Conservation (phyloP, 2,329 filamentous ascomycete species). For the Thermomyces lanuginosus region DNA sequence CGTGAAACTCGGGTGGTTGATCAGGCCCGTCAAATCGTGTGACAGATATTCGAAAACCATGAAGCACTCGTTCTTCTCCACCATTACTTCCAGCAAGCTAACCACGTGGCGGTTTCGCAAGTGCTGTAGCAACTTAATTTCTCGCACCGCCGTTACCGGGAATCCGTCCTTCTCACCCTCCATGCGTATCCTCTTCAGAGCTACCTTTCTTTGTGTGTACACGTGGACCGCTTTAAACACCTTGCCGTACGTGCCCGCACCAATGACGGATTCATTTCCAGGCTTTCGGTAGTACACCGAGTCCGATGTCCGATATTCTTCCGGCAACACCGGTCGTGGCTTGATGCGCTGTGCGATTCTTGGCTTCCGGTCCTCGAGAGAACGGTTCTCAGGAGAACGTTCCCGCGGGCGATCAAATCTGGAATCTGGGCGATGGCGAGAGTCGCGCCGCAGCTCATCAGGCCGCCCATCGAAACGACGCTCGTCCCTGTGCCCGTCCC, state of each 20-base stretch:
- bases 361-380: no score
- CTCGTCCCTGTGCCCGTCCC: constrained; percentile 22
- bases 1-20: constrained; percentile 86
- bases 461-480: constrained; percentile 25
- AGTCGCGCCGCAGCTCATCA: constrained; percentile 23
- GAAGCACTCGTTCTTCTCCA: constrained; percentile 95
- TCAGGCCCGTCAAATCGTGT: constrained; percentile 82
- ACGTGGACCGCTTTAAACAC: constrained; percentile 82
- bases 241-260: constrained; percentile 88
- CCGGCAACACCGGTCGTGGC: constrained; percentile 50
- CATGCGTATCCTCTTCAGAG: constrained; percentile 97
- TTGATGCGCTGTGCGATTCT: constrained; percentile 56
- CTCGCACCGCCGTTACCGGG: constrained; percentile 86
- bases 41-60: constrained; percentile 99
- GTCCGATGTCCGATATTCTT: constrained; percentile 60
- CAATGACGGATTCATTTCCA: constrained; percentile 92
- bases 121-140: constrained; percentile 93
- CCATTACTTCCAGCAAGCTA: constrained; percentile 90
- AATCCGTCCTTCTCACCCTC: constrained; percentile 99
- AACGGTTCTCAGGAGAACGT: constrained; percentile 34
- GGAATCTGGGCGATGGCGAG: constrained; percentile 17
- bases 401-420: constrained; percentile 34
- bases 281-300: constrained; percentile 92
- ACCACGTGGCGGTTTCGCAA: constrained; percentile 79
- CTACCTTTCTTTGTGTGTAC: constrained; percentile 61